Conservation (phyloP, 1,139 yeast genomes). For the Kodamaea ohmeri region DNA sequence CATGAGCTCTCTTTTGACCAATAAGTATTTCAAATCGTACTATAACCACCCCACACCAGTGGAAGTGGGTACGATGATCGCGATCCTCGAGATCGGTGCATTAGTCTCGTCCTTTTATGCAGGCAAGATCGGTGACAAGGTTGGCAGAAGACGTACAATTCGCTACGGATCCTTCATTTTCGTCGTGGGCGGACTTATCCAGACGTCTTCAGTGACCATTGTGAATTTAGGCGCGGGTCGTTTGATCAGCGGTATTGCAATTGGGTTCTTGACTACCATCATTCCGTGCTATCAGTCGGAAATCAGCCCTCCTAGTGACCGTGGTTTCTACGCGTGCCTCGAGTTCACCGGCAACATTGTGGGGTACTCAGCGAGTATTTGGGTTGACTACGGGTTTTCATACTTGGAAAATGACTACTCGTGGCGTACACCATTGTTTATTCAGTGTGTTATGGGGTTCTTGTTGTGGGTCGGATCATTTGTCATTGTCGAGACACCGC, state of each 20-base stretch:
- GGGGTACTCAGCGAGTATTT: constrained; percentile 82
- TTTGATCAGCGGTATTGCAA: constrained; percentile 80
- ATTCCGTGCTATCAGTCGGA: constrained; percentile 96
- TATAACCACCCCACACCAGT: constrained; percentile 70
- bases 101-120: constrained; percentile 71
- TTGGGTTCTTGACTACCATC: constrained; percentile 86
- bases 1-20: constrained; percentile 61
- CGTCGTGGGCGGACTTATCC: constrained; percentile 77
- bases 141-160: constrained; percentile 80
- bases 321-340: constrained; percentile 87
- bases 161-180: constrained; percentile 79
- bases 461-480: constrained; percentile 69
- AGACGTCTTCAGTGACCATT: constrained; percentile 55
- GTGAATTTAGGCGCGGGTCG: constrained; percentile 65
- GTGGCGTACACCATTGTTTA: constrained; percentile 77
- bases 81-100: constrained; percentile 85
- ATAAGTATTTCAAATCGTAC: constrained; percentile 67
- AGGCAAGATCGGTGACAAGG: constrained; percentile 73
- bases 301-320: constrained; percentile 81
- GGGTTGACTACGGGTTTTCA: constrained; percentile 86
- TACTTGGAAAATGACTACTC: constrained; percentile 52
- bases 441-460: constrained; percentile 75
- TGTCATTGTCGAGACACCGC: constrained; percentile 80
- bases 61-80: constrained; percentile 75
- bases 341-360: constrained; percentile 90